Evolutionary conservation across 495 filamentous ascomycete genomes (phyloP).

Genomic region (Cladorrhinum samala): DNA sequence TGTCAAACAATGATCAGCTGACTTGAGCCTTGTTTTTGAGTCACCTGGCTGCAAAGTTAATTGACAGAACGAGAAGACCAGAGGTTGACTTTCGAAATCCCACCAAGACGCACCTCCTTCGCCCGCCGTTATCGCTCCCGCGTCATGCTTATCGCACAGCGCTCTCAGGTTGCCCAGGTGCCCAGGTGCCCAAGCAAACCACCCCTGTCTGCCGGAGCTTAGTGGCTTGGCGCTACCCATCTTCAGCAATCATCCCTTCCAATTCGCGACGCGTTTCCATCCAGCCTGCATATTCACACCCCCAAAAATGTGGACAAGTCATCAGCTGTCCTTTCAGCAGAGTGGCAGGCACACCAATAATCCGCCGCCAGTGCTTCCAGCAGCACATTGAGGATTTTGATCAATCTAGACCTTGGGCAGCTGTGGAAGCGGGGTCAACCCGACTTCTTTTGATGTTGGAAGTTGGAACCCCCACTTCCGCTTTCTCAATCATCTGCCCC

Average conservation of each 20-base stretch:
- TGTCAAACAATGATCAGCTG: slow-evolving; percentile 4
- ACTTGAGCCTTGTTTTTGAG: slow-evolving; percentile 6
- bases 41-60: slow-evolving; percentile 5
- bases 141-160: slow-evolving; percentile 11
- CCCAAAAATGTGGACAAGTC: slow-evolving; percentile 14
- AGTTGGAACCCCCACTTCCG: too few species aligned
- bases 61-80: neutral
- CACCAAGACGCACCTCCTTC: neutral
- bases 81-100: neutral
- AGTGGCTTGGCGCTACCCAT: neutral
- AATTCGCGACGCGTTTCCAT: slow-evolving; percentile 14
- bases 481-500: slow-evolving; percentile 5
- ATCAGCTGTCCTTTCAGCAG: slow-evolving; percentile 18
- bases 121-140: slow-evolving; percentile 6
- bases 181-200: neutral
- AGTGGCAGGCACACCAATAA: slow-evolving; percentile 26
- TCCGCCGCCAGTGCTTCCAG: neutral
- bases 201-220: neutral
- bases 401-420: slow-evolving; percentile 14
- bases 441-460: too few species aligned
- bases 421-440: slow-evolving; percentile 14
- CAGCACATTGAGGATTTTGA: slow-evolving; percentile 15
- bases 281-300: neutral
- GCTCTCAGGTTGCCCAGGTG: too few species aligned
- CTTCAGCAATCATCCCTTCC: slow-evolving; percentile 4